Evolutionary conservation across 345 rosid genomes (phyloP).

Genomic region (Ceriops decandra): DNA sequence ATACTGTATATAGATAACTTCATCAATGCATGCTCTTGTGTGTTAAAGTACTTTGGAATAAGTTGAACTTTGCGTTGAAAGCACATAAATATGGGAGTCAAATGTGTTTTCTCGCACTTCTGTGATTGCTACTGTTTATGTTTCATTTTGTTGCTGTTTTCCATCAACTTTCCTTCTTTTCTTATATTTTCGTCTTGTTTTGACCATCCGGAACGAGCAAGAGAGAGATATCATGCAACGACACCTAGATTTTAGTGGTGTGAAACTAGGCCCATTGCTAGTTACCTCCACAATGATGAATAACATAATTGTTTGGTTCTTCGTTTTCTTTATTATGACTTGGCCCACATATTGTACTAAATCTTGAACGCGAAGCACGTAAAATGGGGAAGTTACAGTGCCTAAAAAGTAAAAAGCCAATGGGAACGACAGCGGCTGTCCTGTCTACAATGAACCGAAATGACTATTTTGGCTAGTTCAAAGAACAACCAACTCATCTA

Average conservation of each 20-base stretch:
- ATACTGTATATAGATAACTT: too few species aligned
- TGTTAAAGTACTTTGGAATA: too few species aligned
- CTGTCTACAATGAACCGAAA: background rate
- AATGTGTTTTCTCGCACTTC: background rate
- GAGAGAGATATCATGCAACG: background rate
- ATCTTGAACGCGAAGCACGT: too few species aligned
- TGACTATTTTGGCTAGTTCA: background rate
- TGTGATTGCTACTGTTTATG: background rate
- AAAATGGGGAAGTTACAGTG: background rate
- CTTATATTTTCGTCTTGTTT: background rate
- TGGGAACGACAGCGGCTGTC: background rate
- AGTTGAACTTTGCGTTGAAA: background rate
- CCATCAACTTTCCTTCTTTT: background rate
- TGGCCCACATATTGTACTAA: too few species aligned
- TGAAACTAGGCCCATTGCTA: background rate
- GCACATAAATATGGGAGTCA: background rate
- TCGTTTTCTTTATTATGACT: too few species aligned
- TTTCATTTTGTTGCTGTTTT: background rate
- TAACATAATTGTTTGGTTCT: slow-evolving; percentile 7
- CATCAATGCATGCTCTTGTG: too few species aligned
- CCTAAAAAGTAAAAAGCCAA: slow-evolving; percentile 1
- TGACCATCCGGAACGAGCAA: background rate
- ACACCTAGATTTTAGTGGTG: background rate
- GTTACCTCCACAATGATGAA: slow-evolving; percentile 13
- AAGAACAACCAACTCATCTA: background rate